Percentiles rank a stretch among this genome's conserved stretches.
These are phyloP conservation scores for Pilaira anomala DNA, from an alignment of 192 early-diverging fungal genomes.

Conservation along the genomic window DNA sequence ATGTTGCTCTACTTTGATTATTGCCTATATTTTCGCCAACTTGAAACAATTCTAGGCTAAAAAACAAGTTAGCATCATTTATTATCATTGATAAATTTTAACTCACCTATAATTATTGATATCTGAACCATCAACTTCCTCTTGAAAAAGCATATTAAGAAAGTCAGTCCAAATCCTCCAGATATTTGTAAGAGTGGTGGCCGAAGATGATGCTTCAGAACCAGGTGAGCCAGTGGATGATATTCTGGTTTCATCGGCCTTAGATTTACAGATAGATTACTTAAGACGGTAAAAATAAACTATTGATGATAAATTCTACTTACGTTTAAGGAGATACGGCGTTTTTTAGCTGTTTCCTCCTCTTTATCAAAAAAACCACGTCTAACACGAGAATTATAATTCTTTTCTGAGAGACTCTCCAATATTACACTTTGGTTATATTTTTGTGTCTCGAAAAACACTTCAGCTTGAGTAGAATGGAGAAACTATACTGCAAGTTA, in stretches of 20 bases:
- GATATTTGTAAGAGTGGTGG: not conserved
- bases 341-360: not conserved
- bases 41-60: constrained; percentile 7
- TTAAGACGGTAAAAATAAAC: constrained; percentile 2
- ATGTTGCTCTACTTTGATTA: constrained; percentile 8
- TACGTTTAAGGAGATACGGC: not conserved
- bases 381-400: not conserved
- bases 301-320: not conserved
- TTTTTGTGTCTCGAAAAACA: not conserved
- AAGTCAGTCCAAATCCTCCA: constrained; percentile 7
- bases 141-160: not conserved
- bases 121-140: not conserved
- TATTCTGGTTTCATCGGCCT: not conserved
- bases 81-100: constrained; percentile 10
- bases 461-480: not conserved
- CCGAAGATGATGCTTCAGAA: not conserved
- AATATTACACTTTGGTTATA: not conserved
- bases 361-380: constrained; percentile 7
- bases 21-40: constrained; percentile 1
- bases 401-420: not conserved
- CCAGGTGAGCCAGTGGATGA: not conserved
- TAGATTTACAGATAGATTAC: constrained; percentile 5
- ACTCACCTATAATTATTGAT: constrained; percentile 7
- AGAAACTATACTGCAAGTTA: constrained; percentile 1
- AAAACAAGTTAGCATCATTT: constrained; percentile 9